Evolutionary conservation across 306 rosid species (phyloP), one percentile per base, ranked within the genome.

Genomic region (Dryas octopetala): DNA sequence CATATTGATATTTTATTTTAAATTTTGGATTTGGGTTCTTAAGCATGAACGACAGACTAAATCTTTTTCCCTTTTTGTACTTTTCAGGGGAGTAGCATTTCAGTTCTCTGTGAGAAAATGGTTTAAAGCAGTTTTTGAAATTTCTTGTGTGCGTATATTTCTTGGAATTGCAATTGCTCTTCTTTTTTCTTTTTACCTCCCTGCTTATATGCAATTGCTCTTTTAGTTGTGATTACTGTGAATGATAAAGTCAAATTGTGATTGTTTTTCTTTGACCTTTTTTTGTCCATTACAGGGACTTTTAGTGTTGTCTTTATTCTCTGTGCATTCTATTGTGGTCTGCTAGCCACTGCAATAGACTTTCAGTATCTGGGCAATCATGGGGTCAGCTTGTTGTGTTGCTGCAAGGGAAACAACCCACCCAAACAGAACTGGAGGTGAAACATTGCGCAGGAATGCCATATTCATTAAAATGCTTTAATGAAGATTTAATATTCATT

Each of bases 371-470:
- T 14, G 7, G 38, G 82, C 6, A 41, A 54, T 65, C 59, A 78
- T 78, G 82, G 82, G 82, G 49, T 78, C 82, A 71, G 77, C 68
- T 64, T 78, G 82, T 65, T 78, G 82, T 65, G 69, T 65, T 65
- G 69, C 69, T 65, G 69, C 52, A 8, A 65, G 69, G 51, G 69
- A 65, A 51, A 65, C 51, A n/a, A 16, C 69, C 40, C 16, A 65
- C 11, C 69, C 69, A 3, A 65, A 65, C 32, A 43, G 84, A 82
- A 81, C 78, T 44, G 83, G 78, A 54, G 76, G 77, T 83, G 88
- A 87, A 62, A 78, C 53, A 66, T 67, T 80, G 55, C 74, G 59
- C 15, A 82, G 91, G 78, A 78, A 85, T 84, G 85, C 62, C 8
- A 64, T 77, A 53, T 75, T n/a, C n/a, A n/a, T n/a, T n/a, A n/a